phyloP scores from a whole-genome alignment of 495 filamentous ascomycete species.

The Stereocaulon alpinum region DNA sequence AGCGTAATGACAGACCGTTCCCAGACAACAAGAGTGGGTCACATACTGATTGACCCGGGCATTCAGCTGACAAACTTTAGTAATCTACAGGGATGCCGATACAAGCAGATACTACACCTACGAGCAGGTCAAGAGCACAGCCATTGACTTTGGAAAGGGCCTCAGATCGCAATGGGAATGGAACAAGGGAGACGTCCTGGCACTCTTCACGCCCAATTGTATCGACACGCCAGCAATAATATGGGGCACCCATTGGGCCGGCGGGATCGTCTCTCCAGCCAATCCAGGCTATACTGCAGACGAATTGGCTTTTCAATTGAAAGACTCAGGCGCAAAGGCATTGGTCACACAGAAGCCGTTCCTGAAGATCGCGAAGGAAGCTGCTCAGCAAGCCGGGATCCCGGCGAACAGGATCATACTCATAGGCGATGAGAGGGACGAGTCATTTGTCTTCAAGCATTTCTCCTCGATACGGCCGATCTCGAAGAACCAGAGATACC shows the following conservation, averaged over 20 bases:
- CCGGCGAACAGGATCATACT: constrained; percentile 56
- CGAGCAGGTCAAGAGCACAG: constrained; percentile 50
- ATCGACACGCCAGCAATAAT: constrained; percentile 62
- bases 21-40: constrained; percentile 53
- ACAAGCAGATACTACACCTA: constrained; percentile 67
- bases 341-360: constrained; percentile 61
- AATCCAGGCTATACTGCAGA: constrained; percentile 82
- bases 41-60: neutral
- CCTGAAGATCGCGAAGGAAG: constrained; percentile 51
- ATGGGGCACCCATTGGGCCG: constrained; percentile 78
- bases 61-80: constrained; percentile 32
- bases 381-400: constrained; percentile 59
- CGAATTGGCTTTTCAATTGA: constrained; percentile 81
- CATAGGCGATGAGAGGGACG: constrained; percentile 63
- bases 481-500: constrained; percentile 31
- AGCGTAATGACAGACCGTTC: constrained; percentile 54
- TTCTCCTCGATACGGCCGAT: constrained; percentile 61
- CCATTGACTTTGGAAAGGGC: constrained; percentile 69
- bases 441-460: constrained; percentile 52
- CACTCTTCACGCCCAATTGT: constrained; percentile 61
- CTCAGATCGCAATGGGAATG: constrained; percentile 65
- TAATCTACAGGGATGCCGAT: constrained; percentile 69
- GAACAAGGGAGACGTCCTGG: constrained; percentile 70
- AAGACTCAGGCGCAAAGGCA: constrained; percentile 66
- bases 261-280: constrained; percentile 68